Percentiles rank a stretch among this genome's conserved stretches.
These are phyloP conservation scores for Fusarium metavorans DNA, from an alignment of 2,329 filamentous ascomycete genomes.

Conservation along the genomic window DNA sequence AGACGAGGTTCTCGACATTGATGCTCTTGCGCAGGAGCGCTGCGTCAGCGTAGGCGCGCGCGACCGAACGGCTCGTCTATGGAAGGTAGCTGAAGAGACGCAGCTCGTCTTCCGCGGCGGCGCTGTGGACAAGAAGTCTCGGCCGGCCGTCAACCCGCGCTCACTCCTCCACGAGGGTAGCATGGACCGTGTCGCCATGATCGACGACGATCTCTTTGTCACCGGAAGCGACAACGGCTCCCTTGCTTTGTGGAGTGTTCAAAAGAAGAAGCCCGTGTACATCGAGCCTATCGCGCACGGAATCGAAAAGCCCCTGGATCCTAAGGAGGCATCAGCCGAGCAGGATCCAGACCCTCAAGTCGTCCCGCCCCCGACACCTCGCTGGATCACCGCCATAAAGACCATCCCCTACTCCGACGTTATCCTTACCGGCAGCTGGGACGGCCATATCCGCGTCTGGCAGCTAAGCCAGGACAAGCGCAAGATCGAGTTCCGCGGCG, in stretches of 20 bases:
- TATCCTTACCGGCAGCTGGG: conserved; percentile 93
- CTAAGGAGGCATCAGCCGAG: conserved; percentile 81
- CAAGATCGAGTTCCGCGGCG: conserved; percentile 78
- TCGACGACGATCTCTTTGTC: conserved; percentile 89
- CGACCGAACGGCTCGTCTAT: conserved; percentile 90
- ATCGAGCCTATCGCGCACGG: conserved; percentile 87
- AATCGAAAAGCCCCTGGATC: conserved; percentile 76
- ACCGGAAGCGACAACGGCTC: conserved; percentile 94
- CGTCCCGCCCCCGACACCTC: conserved; percentile 74
- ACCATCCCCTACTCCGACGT: conserved; percentile 92
- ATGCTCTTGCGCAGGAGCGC: conserved; percentile 84
- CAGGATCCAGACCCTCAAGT: conserved; percentile 69
- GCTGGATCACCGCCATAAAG: conserved; percentile 90
- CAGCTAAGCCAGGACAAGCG: conserved; percentile 85
- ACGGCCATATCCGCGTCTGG: conserved; percentile 86
- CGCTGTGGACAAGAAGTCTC: conserved; percentile 68
- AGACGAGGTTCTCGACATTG: conserved; percentile 87
- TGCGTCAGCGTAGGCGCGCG: conserved; percentile 92
- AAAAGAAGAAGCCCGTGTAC: conserved; percentile 95
- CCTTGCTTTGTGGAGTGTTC: conserved; percentile 86
- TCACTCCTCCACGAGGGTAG: conserved; percentile 79
- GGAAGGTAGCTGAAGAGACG: conserved; percentile 96
- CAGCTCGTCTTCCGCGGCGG: conserved; percentile 96
- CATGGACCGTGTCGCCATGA: conserved; percentile 91
- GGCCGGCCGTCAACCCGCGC: conserved; percentile 58